Percentiles rank a stretch among this genome's conserved stretches.
phyloP scores from a whole-genome alignment of 768 basidiomycete species.

The Termitomyces sp. region DNA sequence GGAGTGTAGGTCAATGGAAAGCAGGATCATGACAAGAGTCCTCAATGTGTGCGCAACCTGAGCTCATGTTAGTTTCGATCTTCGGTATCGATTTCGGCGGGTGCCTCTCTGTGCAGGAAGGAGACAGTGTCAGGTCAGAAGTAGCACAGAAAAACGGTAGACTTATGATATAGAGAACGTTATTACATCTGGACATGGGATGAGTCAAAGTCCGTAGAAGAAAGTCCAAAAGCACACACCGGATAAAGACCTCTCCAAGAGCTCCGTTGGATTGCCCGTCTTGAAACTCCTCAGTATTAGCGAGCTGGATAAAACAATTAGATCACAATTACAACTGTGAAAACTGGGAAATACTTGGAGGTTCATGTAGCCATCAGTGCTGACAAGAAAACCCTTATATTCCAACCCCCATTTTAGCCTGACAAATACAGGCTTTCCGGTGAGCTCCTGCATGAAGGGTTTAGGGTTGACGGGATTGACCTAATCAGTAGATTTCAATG shows the following conservation, averaged over 20 bases:
- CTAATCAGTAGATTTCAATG: slow-evolving; percentile 26
- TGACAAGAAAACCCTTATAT: slow-evolving; percentile 98
- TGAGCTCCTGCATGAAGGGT: slow-evolving; percentile 97
- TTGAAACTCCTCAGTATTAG: slow-evolving; percentile 98
- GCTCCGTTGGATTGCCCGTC: slow-evolving; percentile 94
- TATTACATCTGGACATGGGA: slow-evolving; percentile 68
- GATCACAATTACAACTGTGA: background rate
- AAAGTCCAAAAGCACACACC: slow-evolving; percentile 43
- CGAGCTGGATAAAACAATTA: slow-evolving; percentile 52
- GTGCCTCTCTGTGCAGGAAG: slow-evolving; percentile 66
- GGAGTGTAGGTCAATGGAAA: background rate
- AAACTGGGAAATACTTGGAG: slow-evolving; percentile 61
- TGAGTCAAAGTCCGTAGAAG: slow-evolving; percentile 7
- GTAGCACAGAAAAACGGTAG: slow-evolving; percentile 9
- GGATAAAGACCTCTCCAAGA: slow-evolving; percentile 98
- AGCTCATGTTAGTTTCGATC: background rate
- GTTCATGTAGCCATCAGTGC: slow-evolving; percentile 99
- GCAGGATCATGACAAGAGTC: background rate
- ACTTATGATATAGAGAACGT: slow-evolving; percentile 95
- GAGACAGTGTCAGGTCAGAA: slow-evolving; percentile 17
- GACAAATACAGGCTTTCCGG: slow-evolving; percentile 94
- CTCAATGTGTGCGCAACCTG: background rate
- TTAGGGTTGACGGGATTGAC: slow-evolving; percentile 97
- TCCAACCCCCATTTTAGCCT: slow-evolving; percentile 98
- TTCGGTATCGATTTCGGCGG: slow-evolving; percentile 34